These are phyloP conservation scores for Blastobotrys malaysiensis DNA, from an alignment of 1,139 yeast genomes.

Conservation along the genomic window DNA sequence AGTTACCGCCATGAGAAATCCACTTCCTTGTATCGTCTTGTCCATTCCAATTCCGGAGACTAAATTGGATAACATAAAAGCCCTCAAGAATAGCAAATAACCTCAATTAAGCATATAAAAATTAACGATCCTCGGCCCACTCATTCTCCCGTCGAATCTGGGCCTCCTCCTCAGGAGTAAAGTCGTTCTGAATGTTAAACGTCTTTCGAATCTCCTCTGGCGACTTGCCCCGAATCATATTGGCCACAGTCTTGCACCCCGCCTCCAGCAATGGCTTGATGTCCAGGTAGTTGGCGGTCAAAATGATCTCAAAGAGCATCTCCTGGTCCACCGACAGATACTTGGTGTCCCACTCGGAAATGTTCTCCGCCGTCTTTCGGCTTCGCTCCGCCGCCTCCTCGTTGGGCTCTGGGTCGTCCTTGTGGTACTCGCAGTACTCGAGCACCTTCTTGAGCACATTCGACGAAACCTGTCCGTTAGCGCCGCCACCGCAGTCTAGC, in stretches of 20 bases:
- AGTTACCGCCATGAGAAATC: no score
- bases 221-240: slow-evolving; percentile 92
- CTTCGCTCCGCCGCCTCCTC: slow-evolving; percentile 58
- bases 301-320: slow-evolving; percentile 92
- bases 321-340: slow-evolving; percentile 96
- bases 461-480: slow-evolving; percentile 32
- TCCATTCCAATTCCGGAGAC: no score
- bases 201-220: slow-evolving; percentile 94
- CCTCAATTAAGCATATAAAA: background rate
- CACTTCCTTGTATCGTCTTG: no score
- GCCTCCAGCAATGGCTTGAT: slow-evolving; percentile 90
- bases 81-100: background rate
- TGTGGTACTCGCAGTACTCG: slow-evolving; percentile 97
- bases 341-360: slow-evolving; percentile 95
- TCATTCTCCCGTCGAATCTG: slow-evolving; percentile 96
- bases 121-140: slow-evolving; percentile 96
- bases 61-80: background rate
- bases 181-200: slow-evolving; percentile 92
- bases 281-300: slow-evolving; percentile 93
- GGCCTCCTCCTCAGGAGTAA: slow-evolving; percentile 97
- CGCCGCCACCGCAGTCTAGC: no score
- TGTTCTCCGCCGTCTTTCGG: slow-evolving; percentile 36
- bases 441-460: slow-evolving; percentile 83
- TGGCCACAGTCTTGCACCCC: slow-evolving; percentile 96
- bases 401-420: slow-evolving; percentile 54